Percentiles rank a stretch among this genome's conserved stretches.
Evolutionary conservation across 2,329 filamentous ascomycete genomes (phyloP).

Genomic region (Aureobasidium sp.): DNA sequence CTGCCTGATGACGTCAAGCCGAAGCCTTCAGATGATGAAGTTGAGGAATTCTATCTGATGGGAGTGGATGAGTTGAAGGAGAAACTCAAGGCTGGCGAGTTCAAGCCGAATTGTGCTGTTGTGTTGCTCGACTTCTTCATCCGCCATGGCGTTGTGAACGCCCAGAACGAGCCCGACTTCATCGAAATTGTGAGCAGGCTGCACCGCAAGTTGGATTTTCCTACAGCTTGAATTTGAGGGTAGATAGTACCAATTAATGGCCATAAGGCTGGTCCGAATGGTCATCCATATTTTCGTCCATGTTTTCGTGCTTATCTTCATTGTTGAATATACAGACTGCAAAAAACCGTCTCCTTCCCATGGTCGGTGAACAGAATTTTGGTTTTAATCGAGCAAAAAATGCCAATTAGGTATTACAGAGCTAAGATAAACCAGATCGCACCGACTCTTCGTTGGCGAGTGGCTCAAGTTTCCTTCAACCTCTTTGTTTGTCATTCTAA

Average conservation of each 20-base stretch:
- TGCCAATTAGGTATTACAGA: no score
- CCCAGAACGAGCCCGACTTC: conserved; percentile 71
- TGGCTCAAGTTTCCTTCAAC: no score
- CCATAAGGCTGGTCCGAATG: background rate
- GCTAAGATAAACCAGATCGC: no score
- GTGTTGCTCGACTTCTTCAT: conserved; percentile 86
- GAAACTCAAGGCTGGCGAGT: conserved; percentile 64
- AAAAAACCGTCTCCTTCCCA: no score
- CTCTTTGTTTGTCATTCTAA: no score
- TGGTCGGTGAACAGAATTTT: no score
- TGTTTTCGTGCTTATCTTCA: background rate
- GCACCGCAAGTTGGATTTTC: conserved; percentile 76
- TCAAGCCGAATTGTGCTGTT: conserved; percentile 88
- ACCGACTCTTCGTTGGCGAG: no score
- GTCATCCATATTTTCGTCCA: background rate
- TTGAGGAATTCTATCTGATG: conserved; percentile 74
- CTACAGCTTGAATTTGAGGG: conserved; percentile 26
- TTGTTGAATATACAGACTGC: background rate
- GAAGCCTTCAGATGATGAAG: conserved; percentile 79
- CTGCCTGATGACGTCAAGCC: conserved; percentile 62
- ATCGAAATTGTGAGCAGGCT: conserved; percentile 67
- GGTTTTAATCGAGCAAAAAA: no score
- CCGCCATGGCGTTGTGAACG: conserved; percentile 71
- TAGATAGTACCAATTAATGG: background rate
- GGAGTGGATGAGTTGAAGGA: conserved; percentile 67